Evolutionary conservation across 768 basidiomycete genomes (phyloP), one percentile per base, ranked within the genome.

Genomic region (Panellus pusillus): DNA sequence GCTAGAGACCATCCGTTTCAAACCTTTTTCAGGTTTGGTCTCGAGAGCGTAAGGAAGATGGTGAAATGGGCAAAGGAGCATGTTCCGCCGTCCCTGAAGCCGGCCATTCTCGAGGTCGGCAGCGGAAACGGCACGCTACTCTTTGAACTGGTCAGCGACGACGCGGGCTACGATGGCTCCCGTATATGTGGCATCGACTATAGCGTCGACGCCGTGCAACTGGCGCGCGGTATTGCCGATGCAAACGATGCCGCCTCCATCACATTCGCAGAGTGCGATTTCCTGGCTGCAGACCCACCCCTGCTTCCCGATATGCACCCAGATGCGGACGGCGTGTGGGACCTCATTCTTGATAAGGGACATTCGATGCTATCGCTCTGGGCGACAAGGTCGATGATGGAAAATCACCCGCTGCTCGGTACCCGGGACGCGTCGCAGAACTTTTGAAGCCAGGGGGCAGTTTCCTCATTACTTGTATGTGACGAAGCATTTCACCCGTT

Each of bases 301-400:
- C 32, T 45, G 2, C 63, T 74, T 19, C 48, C 68, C 9, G 47
- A 57, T 17, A 66, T 63, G 47, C 52, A 58, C 8, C 37, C 59
- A 57, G 39, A 45, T n/a, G 35, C 59, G 50, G 55, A 54, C 65
- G 9, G 65, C 42, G 61, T 60, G 31, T 93, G 91, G 91, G 87
- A 91, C 63, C 69, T 92, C 6, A 64, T 93, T 14, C 64, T 93
- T 51, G 91, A 93, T 69, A 93, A 93, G 66, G 91, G n/a, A 93
- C 91, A 0, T 91, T 83, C 63, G 91, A 93, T 63, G 90, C 91
- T 6, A 91, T 93, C 45, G 87, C 89, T 0, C 70, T 93, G 36
- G 85, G 79, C 45, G 75, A 77, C 50, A 84, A 81, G 63, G n/a
- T n/a, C n/a, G 82, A 85, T 38, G 74, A 66, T 35, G 88, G 85